These are phyloP conservation scores for Coelastrella sp. DNA, from an alignment of 139 green algal species.

Conservation along the genomic window DNA sequence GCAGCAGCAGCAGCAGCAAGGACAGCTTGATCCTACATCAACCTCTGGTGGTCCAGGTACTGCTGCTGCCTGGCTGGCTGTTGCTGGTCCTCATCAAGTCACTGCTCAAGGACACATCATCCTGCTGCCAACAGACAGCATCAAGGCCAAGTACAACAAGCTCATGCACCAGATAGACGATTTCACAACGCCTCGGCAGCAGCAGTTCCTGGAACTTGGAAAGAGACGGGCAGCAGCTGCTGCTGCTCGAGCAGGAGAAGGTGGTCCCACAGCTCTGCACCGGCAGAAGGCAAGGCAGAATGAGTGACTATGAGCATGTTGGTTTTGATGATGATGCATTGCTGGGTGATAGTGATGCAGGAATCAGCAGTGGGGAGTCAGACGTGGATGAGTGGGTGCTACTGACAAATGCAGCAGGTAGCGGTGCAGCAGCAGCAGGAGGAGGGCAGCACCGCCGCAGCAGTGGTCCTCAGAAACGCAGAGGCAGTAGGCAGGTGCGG, in stretches of 20 bases:
- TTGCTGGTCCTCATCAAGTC: neutral
- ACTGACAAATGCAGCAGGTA: neutral
- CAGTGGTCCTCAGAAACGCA: too few species aligned
- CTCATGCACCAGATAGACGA: constrained; percentile 17
- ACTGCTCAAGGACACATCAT: constrained; percentile 33
- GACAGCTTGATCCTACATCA: too few species aligned
- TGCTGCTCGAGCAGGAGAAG: neutral
- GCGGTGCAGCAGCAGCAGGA: neutral
- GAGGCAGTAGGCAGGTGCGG: constrained; percentile 24
- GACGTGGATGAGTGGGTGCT: constrained; percentile 5
- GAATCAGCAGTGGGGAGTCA: constrained; percentile 27
- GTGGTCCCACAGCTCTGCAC: neutral
- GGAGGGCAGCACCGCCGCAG: neutral
- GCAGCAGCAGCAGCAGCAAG: neutral
- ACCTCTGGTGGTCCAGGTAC: neutral
- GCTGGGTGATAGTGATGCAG: neutral
- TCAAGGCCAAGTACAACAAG: constrained; percentile 5
- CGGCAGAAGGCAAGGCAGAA: neutral
- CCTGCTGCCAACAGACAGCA: constrained; percentile 13
- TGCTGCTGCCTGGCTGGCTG: neutral
- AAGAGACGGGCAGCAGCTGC: constrained; percentile 25
- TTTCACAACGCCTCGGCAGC: neutral
- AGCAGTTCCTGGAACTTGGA: neutral
- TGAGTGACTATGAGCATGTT: neutral
- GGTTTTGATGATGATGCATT: neutral